These are phyloP conservation scores for Penicillium robsamsonii DNA, from an alignment of 495 filamentous ascomycete species.

Conservation along the genomic window DNA sequence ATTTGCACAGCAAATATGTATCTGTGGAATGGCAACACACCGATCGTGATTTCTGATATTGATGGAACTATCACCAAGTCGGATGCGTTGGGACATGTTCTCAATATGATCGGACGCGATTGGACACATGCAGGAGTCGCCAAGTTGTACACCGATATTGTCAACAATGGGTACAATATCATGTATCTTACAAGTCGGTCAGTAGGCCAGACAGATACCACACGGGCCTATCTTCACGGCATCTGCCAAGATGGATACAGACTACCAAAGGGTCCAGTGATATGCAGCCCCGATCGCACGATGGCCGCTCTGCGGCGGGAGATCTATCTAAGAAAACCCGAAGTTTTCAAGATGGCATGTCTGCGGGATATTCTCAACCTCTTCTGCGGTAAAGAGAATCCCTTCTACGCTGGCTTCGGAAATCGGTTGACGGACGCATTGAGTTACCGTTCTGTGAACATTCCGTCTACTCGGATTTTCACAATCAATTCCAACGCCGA, in stretches of 20 bases:
- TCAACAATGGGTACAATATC: constrained; percentile 95
- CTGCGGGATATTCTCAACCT: constrained; percentile 88
- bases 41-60: constrained; percentile 97
- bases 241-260: constrained; percentile 84
- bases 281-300: constrained; percentile 91
- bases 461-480: constrained; percentile 90
- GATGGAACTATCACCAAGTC: constrained; percentile 99
- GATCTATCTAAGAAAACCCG: constrained; percentile 92
- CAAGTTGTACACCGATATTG: constrained; percentile 95
- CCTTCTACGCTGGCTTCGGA: constrained; percentile 96
- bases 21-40: constrained; percentile 82
- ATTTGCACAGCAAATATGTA: constrained; percentile 92
- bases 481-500: constrained; percentile 99
- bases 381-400: constrained; percentile 73
- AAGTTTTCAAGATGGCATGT: constrained; percentile 99
- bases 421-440: constrained; percentile 96
- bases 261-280: constrained; percentile 85
- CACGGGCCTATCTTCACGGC: constrained; percentile 84
- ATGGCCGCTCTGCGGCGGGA: constrained; percentile 94
- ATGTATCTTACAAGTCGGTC: constrained; percentile 95
- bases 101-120: constrained; percentile 96
- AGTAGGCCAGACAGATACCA: constrained; percentile 90
- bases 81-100: constrained; percentile 92
- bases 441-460: constrained; percentile 93
- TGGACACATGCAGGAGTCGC: constrained; percentile 98